Evolutionary conservation across 352 stramenopile species (phyloP).

Genomic region (Pythium plurisporium): DNA sequence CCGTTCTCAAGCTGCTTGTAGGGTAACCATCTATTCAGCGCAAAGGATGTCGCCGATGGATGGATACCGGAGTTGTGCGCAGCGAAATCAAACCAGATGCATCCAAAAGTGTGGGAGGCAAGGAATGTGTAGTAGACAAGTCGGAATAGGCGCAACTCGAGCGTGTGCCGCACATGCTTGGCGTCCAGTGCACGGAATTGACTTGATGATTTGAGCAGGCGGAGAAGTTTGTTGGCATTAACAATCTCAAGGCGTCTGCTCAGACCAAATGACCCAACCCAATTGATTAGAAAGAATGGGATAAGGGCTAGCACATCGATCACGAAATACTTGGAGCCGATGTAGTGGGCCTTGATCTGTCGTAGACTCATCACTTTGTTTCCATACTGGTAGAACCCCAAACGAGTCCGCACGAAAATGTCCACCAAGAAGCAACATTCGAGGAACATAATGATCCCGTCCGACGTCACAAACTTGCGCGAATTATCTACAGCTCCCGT

Average conservation of each 20-base stretch:
- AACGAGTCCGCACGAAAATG: slow-evolving; percentile 42
- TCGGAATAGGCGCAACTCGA: slow-evolving; percentile 66
- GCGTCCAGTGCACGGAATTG: slow-evolving; percentile 52
- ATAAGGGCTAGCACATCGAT: slow-evolving; percentile 46
- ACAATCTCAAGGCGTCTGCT: slow-evolving; percentile 29
- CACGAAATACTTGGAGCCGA: slow-evolving; percentile 36
- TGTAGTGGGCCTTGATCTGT: slow-evolving; percentile 38
- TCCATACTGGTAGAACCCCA: slow-evolving; percentile 62
- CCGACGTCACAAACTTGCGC: slow-evolving; percentile 19
- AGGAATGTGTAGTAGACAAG: slow-evolving; percentile 75
- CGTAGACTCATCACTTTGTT: slow-evolving; percentile 61
- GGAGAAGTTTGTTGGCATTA: slow-evolving; percentile 61
- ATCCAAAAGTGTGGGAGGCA: slow-evolving; percentile 48
- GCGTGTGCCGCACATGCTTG: slow-evolving; percentile 54
- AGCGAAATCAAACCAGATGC: slow-evolving; percentile 63
- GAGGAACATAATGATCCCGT: slow-evolving; percentile 33
- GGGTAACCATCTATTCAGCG: slow-evolving; percentile 29
- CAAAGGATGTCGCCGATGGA: slow-evolving; percentile 7
- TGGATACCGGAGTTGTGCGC: slow-evolving; percentile 21
- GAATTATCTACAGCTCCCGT: not conserved
- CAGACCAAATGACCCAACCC: slow-evolving; percentile 23
- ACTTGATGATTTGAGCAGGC: slow-evolving; percentile 47
- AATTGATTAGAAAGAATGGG: slow-evolving; percentile 50
- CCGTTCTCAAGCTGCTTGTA: slow-evolving; percentile 26
- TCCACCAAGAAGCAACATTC: slow-evolving; percentile 50